Percentiles rank a stretch among this genome's conserved stretches.
phyloP scores from a whole-genome alignment of 495 filamentous ascomycete genomes.

The Aspergillus affinis region DNA sequence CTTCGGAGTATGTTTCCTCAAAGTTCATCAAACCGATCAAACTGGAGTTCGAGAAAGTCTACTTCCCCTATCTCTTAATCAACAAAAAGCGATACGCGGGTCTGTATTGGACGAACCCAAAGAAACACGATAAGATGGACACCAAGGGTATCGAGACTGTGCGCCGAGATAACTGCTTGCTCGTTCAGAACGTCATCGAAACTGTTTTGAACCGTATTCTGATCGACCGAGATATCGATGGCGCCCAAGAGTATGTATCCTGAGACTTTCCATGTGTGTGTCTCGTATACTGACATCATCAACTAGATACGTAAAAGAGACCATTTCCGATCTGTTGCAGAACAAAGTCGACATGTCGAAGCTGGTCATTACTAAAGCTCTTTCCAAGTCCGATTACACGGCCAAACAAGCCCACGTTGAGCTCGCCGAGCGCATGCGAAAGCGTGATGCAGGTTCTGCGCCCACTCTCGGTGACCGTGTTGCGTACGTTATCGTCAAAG shows the following conservation, averaged over 20 bases:
- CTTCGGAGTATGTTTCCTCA: slow-evolving; percentile 77
- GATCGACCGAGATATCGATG: slow-evolving; percentile 85
- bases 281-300: slow-evolving; percentile 15
- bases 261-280: not conserved
- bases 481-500: slow-evolving; percentile 97
- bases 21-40: slow-evolving; percentile 98
- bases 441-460: slow-evolving; percentile 92
- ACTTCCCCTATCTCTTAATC: slow-evolving; percentile 97
- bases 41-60: slow-evolving; percentile 99
- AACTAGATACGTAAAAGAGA: slow-evolving; percentile 88
- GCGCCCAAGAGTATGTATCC: slow-evolving; percentile 81
- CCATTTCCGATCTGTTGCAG: slow-evolving; percentile 91
- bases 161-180: slow-evolving; percentile 88
- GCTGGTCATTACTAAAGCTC: slow-evolving; percentile 96
- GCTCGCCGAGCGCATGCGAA: slow-evolving; percentile 90
- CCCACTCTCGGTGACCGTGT: slow-evolving; percentile 95
- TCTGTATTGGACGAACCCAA: slow-evolving; percentile 90
- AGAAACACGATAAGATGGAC: slow-evolving; percentile 99
- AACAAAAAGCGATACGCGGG: slow-evolving; percentile 99
- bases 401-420: slow-evolving; percentile 95
- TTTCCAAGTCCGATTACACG: slow-evolving; percentile 79
- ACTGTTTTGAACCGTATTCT: slow-evolving; percentile 93
- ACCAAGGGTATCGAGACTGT: slow-evolving; percentile 99
- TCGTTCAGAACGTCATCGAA: slow-evolving; percentile 97
- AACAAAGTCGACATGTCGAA: slow-evolving; percentile 99